Percentiles rank a stretch among this genome's conserved stretches.
Conservation (phyloP, 163 green algal genomes). For the Scenedesmus sp. region DNA sequence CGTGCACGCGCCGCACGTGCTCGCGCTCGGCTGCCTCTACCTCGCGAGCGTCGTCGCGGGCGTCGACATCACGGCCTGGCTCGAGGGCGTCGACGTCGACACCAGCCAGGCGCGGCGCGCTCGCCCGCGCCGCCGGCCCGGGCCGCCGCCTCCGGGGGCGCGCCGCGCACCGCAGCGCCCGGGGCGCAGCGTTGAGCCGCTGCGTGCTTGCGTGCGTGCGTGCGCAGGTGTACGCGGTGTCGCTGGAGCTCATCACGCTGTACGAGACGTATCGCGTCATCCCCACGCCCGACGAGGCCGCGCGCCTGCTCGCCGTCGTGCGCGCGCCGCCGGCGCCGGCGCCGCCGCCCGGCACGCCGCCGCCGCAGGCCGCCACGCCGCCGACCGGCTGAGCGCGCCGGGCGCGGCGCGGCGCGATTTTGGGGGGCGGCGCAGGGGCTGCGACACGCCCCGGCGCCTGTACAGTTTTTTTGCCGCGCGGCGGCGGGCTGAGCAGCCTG, state of each 20-base stretch:
- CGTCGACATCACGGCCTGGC: slow-evolving; percentile 41
- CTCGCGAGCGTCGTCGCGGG: slow-evolving; percentile 76
- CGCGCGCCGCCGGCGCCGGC: slow-evolving; percentile 6
- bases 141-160: too few relatives aligned
- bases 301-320: slow-evolving; percentile 30
- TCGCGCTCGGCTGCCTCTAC: slow-evolving; percentile 83
- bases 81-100: slow-evolving; percentile 42
- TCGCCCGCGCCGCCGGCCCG: background rate
- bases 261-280: slow-evolving; percentile 37
- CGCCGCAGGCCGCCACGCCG: background rate
- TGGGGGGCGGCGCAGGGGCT: too few relatives aligned
- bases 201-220: background rate
- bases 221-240: slow-evolving; percentile 35
- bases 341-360: background rate
- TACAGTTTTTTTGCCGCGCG: too few relatives aligned
- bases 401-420: too few relatives aligned
- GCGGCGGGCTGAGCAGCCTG: background rate
- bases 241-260: slow-evolving; percentile 35
- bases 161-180: background rate
- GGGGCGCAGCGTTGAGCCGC: background rate
- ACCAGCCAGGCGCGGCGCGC: slow-evolving; percentile 24
- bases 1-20: slow-evolving; percentile 74
- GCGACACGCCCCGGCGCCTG: too few relatives aligned
- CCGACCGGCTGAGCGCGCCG: too few relatives aligned
- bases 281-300: slow-evolving; percentile 20